Evolutionary conservation across 2,329 filamentous ascomycete genomes (phyloP).

Genomic region (Penicillium rolfsii): DNA sequence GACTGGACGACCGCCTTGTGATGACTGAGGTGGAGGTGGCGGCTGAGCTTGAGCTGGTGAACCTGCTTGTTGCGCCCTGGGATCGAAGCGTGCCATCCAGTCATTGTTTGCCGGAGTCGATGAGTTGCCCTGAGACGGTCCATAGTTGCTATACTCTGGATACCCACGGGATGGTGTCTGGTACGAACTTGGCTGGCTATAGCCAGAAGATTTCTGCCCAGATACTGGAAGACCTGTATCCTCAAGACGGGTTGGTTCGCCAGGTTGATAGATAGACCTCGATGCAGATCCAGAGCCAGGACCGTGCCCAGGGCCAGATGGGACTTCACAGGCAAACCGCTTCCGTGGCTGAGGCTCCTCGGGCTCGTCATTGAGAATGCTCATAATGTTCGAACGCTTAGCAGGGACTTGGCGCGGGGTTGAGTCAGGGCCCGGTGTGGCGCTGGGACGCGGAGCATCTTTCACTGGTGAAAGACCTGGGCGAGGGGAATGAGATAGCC

Average conservation of each 20-base stretch:
- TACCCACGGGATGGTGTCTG: constrained; percentile 37
- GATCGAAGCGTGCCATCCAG: constrained; percentile 50
- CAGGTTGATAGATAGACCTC: constrained; percentile 35
- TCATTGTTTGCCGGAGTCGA: constrained; percentile 40
- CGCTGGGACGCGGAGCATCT: constrained; percentile 39
- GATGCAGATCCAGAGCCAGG: constrained; percentile 29
- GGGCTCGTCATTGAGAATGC: constrained; percentile 53
- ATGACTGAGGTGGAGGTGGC: constrained; percentile 22
- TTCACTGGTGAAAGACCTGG: constrained; percentile 41
- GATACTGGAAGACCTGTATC: constrained; percentile 27
- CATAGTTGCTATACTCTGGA: constrained; percentile 39
- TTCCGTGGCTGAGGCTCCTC: constrained; percentile 53
- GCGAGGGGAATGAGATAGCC: constrained; percentile 34
- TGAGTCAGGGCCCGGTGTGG: constrained; percentile 39
- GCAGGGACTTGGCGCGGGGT: constrained; percentile 46
- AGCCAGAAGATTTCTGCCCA: constrained; percentile 34
- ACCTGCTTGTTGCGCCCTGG: constrained; percentile 38
- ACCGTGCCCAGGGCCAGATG: constrained; percentile 9
- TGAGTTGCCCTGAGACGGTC: constrained; percentile 30
- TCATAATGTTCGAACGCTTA: constrained; percentile 56
- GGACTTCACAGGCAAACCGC: constrained; percentile 47
- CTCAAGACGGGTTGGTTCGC: constrained; percentile 31
- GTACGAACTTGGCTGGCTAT: constrained; percentile 35
- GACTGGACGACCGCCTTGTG: constrained; percentile 26
- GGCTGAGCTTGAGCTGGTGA: constrained; percentile 30